phyloP scores from a whole-genome alignment of 371 early-diverging fungal genomes.

The Mucor mucedo region DNA sequence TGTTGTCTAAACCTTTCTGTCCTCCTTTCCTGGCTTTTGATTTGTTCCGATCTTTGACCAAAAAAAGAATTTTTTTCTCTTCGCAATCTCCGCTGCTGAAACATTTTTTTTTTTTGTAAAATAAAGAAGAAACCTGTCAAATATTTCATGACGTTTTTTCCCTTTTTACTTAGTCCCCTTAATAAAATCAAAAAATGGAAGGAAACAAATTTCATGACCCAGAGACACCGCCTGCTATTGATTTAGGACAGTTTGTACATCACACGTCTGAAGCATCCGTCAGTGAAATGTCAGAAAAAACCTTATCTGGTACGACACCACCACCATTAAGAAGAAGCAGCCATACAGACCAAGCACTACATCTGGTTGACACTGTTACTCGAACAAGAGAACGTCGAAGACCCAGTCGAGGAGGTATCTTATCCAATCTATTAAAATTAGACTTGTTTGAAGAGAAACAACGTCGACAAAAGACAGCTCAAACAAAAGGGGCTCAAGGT shows the following conservation, averaged over 20 bases:
- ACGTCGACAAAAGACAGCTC: not conserved
- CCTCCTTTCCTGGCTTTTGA: not conserved
- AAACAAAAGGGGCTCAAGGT: slow-evolving; percentile 1
- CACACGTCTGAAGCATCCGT: not conserved
- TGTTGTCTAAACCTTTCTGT: no score
- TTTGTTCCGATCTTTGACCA: not conserved
- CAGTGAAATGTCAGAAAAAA: slow-evolving; percentile 3
- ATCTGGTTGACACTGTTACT: slow-evolving; percentile 35
- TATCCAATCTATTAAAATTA: slow-evolving; percentile 54
- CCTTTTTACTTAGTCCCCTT: not conserved
- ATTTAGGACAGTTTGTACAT: slow-evolving; percentile 2
- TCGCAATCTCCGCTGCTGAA: no score
- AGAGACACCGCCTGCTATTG: slow-evolving; percentile 34
- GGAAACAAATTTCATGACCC: slow-evolving; percentile 38
- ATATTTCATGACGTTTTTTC: not conserved
- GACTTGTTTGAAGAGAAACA: slow-evolving; percentile 28
- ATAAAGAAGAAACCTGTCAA: not conserved
- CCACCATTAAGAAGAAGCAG: slow-evolving; percentile 3
- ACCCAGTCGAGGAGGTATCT: slow-evolving; percentile 50
- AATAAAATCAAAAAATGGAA: slow-evolving; percentile 14
- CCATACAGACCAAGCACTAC: slow-evolving; percentile 37
- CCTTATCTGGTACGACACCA: not conserved
- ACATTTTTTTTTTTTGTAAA: not conserved
- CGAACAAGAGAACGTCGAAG: slow-evolving; percentile 12
- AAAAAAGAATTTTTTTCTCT: no score